These are phyloP conservation scores for Primulina huaijiensis DNA, from an alignment of 257 asterid genomes.

Conservation along the genomic window DNA sequence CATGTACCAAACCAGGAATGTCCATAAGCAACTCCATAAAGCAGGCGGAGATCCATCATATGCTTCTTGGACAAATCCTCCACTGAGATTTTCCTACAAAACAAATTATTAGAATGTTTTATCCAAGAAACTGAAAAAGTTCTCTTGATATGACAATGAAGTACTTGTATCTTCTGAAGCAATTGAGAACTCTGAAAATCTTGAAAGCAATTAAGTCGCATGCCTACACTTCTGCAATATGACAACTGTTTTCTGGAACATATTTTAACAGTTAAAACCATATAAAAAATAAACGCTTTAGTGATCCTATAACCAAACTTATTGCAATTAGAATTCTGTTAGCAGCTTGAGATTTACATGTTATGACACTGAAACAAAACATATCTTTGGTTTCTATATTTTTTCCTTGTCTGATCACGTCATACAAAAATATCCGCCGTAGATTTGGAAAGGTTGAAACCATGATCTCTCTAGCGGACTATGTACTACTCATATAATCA, in stretches of 20 bases:
- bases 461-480: not conserved
- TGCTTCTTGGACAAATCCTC: constrained; percentile 80
- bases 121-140: not conserved
- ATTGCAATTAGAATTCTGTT: not conserved
- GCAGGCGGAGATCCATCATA: constrained; percentile 70
- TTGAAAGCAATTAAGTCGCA: not conserved
- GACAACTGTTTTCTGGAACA: not conserved
- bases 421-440: not conserved
- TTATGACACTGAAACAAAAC: not conserved
- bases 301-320: not conserved
- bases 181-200: not conserved
- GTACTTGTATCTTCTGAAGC: not conserved
- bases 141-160: not conserved
- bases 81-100: constrained; percentile 66
- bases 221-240: not conserved
- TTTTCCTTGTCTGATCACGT: not conserved
- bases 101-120: constrained; percentile 7
- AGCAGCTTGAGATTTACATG: not conserved
- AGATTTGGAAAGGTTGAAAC: not conserved
- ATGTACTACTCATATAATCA: not conserved
- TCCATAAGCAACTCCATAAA: constrained; percentile 83
- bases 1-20: constrained; percentile 88
- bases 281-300: not conserved
- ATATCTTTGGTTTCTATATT: not conserved
- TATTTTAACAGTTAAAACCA: too few relatives aligned